Base-by-base conservation (phyloP, 306 rosid species). In the Cyamopsis tetragonoloba region DNA sequence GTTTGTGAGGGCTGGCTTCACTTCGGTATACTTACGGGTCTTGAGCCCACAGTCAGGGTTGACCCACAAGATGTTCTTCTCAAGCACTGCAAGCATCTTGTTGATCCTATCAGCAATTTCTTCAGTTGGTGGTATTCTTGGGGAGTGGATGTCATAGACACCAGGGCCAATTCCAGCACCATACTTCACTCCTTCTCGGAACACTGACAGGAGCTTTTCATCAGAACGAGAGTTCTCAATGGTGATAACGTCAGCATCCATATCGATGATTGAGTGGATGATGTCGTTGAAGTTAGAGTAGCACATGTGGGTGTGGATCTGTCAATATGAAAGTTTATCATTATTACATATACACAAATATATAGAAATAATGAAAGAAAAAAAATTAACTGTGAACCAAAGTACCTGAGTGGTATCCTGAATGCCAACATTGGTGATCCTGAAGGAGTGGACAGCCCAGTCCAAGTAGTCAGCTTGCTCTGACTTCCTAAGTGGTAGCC, bases 221-320 rank as follows among this genome's bases (percentile, higher is more conserved):
- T 91, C 97, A 0, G 97, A 91, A 10, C 97, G 92, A 9, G 97
- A 91, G 80, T 91, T 91, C 92, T 91, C 97, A 41, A 91, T 91
- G 68, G 97, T 91, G 82, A 91, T 91, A 44, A 91, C 97, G 38
- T 91, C 97, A 6, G 97, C 97, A 59, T 91, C 97, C 97, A 91
- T 91, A 35, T 91, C 79, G 3, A 91, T 91, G 76, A 91, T 91
- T 0, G 97, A 91, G 82, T 91, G 97, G 80, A 91, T 91, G 65
- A 91, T 91, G 84, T 91, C 97, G 58, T 91, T 91, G 78, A 91
- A 91, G 97, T 91, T 81, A 9, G 97, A 91, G 77, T 91, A 91
- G 82, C 97, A 91, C 97, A 91, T 91, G 89, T 91, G 97, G 17
- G 97, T 91, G 85, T 91, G 97, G 77, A 91, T 88, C 97, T 91